A percentile compares a stretch with the other conserved stretches of the same genome.
Conservation (phyloP, 176 grass and related monocot species). For the Secale cereale region DNA sequence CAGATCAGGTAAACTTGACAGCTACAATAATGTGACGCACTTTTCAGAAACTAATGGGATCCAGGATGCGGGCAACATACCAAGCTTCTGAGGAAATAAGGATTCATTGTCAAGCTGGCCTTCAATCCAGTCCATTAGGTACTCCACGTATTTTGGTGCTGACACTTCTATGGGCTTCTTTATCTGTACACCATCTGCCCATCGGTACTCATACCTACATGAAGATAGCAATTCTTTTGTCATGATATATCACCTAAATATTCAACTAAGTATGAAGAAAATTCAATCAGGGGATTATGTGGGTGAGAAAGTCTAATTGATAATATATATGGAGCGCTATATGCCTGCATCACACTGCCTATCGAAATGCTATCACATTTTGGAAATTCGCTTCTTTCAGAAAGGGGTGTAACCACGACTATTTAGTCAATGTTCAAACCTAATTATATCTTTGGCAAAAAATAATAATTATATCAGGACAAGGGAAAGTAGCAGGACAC, state of each 20-base stretch:
- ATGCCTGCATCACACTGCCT: neutral
- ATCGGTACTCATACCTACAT: constrained; percentile 93
- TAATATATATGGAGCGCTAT: neutral
- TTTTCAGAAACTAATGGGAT: neutral
- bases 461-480: neutral
- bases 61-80: constrained; percentile 39
- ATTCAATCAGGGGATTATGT: neutral
- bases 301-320: neutral
- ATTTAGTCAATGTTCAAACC: neutral
- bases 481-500: neutral
- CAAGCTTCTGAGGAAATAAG: constrained; percentile 94
- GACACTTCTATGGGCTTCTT: constrained; percentile 99
- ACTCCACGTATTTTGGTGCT: constrained; percentile 98
- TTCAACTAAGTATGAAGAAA: neutral
- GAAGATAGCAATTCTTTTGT: constrained; percentile 17
- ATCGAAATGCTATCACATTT: constrained; percentile 6
- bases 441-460: neutral
- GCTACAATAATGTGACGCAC: neutral
- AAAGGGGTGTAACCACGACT: neutral
- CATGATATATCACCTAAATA: constrained; percentile 6
- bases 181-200: constrained; percentile 99
- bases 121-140: constrained; percentile 99
- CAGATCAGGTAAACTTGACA: neutral
- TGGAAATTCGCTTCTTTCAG: neutral
- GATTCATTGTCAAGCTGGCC: constrained; percentile 96